A percentile compares a stretch with the other conserved stretches of the same genome.
Conservation (phyloP, 805 yeast species). For the Nakazawaea anatomiae region DNA sequence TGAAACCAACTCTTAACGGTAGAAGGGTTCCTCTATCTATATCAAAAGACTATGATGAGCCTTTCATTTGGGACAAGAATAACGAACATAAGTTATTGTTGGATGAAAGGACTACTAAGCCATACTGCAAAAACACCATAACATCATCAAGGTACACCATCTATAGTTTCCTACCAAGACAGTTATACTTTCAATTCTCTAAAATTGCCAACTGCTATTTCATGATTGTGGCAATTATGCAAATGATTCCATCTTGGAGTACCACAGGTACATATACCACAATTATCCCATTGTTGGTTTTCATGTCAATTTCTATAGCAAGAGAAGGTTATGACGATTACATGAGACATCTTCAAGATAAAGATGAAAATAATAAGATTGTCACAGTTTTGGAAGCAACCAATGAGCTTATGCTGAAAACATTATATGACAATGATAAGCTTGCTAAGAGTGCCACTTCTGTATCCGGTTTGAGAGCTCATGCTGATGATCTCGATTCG, state of each 20-base stretch:
- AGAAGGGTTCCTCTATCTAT: constrained; percentile 66
- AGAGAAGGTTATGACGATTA: constrained; percentile 94
- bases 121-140: constrained; percentile 63
- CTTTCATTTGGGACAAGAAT: constrained; percentile 23
- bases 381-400: constrained; percentile 32
- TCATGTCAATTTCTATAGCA: constrained; percentile 81
- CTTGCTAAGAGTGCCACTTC: constrained; percentile 9
- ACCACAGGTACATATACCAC: constrained; percentile 96
- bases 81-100: constrained; percentile 32
- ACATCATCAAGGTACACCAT: constrained; percentile 84
- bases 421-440: constrained; percentile 1
- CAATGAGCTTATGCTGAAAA: not conserved
- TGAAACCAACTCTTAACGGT: constrained; percentile 60
- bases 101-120: constrained; percentile 64
- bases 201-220: constrained; percentile 90
- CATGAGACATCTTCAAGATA: constrained; percentile 80
- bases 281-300: constrained; percentile 79
- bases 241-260: constrained; percentile 95
- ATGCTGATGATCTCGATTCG: constrained; percentile 8
- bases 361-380: constrained; percentile 66
- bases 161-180: constrained; percentile 81
- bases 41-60: constrained; percentile 27
- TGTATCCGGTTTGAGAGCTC: constrained; percentile 5
- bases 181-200: constrained; percentile 84
- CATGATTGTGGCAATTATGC: constrained; percentile 83